Evolutionary conservation across 2,329 filamentous ascomycete genomes (phyloP).

Genomic region (Xylariales sp.): DNA sequence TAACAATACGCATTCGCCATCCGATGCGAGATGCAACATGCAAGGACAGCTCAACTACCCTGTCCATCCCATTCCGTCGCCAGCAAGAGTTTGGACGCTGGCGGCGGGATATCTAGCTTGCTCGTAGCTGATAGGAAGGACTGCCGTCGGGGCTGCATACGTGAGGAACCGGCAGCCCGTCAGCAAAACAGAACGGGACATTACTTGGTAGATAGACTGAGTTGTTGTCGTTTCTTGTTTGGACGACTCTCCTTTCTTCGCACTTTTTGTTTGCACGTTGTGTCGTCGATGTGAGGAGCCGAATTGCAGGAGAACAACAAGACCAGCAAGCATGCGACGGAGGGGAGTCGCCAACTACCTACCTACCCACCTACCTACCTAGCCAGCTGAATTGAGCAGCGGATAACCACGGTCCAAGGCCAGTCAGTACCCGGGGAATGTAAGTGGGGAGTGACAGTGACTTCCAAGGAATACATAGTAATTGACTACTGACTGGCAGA

Average conservation of each 20-base stretch:
- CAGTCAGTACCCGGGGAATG: neutral
- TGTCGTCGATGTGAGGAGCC: slow-evolving; percentile 4
- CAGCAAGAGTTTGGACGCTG: neutral
- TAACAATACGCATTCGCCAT: slow-evolving; percentile 2
- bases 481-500: too few species aligned
- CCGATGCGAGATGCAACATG: neutral
- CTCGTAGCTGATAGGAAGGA: slow-evolving; percentile 1
- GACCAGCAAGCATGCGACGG: neutral
- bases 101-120: neutral
- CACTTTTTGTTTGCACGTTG: neutral
- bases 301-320: slow-evolving; percentile 4
- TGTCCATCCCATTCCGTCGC: neutral
- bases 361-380: too few species aligned
- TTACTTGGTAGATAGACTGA: neutral
- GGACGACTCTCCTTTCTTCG: neutral
- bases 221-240: slow-evolving; percentile 1
- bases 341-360: neutral
- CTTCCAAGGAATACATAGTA: neutral
- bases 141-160: neutral
- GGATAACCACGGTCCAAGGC: neutral
- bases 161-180: neutral
- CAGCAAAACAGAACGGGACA: neutral
- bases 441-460: neutral
- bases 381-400: neutral
- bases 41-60: slow-evolving; percentile 6